Evolutionary conservation across 495 filamentous ascomycete genomes (phyloP), one percentile per base, ranked within the genome.

Genomic region (Penicillium silybi): DNA sequence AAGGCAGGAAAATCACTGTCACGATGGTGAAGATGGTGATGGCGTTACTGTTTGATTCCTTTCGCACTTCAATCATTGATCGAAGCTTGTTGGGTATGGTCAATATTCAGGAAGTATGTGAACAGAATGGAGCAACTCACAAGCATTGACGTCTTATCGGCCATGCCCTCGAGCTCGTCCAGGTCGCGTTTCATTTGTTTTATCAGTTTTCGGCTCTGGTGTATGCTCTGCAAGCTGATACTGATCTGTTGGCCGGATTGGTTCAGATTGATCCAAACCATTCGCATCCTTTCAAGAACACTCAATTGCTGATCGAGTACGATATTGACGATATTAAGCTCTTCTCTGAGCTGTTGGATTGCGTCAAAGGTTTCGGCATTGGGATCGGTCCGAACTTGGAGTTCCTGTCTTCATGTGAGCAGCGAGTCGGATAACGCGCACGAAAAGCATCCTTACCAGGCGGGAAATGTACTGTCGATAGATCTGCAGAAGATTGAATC

Each of bases 1-100:
- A 35, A 0, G 71, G 72, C 1, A 74, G 57, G 48, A 77, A 79
- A 34, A 81, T 69, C n/a, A 77, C 72, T 20, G 70, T 67, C 44
- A 79, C 75, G 6, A 61, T 55, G 0, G 68, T 69, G 46, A 71
- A 72, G 3, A 69, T 60, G 1, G 61, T 50, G 49, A 69, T 72
- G 2, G 65, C 59, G 41, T 46, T 42, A 29, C 52, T 49, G 25
- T 54, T 53, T 13, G 51, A 53, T 10, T 53, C 44, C 38, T 53
- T 53, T 18, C 51, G 44, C n/a, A 53, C 51, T 48, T 48, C 44
- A 34, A 48, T 48, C 44, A 48, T 47, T 6, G 51, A 53, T 32
- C 50, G 50, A 10, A 52, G 50, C 50, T 52, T 52, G n/a, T 50
- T 35, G 48, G 27, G 0, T n/a, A 19, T 48, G 22, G n/a, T 41